A percentile compares a stretch with the other conserved stretches of the same genome.
Conservation (phyloP, 192 early-diverging fungal species). For the Backusella morwellensis region DNA sequence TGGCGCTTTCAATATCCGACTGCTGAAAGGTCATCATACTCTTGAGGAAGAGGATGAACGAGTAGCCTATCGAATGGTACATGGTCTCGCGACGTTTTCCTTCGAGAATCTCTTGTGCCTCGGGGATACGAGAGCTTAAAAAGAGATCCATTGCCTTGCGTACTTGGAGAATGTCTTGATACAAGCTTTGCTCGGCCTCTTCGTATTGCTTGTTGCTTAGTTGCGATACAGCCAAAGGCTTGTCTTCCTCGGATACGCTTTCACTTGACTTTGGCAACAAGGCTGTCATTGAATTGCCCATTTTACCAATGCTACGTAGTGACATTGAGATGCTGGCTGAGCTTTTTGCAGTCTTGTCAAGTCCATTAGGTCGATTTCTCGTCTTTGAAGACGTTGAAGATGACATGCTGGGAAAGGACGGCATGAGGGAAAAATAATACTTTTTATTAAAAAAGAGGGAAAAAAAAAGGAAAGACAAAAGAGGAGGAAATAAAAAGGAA, state of each 20-base stretch:
- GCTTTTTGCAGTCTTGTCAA: not conserved
- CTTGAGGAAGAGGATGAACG: constrained; percentile 66
- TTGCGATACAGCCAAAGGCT: not conserved
- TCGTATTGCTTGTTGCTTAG: not conserved
- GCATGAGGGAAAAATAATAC: not conserved
- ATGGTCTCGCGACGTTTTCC: constrained; percentile 46
- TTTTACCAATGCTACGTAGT: not conserved
- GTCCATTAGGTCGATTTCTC: not conserved
- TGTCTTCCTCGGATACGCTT: not conserved
- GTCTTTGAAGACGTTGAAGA: not conserved
- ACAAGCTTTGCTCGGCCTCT: constrained; percentile 28
- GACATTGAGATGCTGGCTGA: not conserved
- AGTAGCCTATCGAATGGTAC: constrained; percentile 72
- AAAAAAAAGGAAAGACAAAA: not conserved
- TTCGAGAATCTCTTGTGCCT: constrained; percentile 59
- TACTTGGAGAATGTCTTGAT: constrained; percentile 58
- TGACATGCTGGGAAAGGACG: not conserved
- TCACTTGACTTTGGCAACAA: constrained; percentile 1
- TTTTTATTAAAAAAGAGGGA: not conserved
- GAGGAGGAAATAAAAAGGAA: not conserved
- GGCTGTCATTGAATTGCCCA: not conserved
- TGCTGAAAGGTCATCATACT: constrained; percentile 79
- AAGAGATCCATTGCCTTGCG: constrained; percentile 71
- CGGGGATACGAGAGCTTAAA: constrained; percentile 71
- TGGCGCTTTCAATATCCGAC: constrained; percentile 62